A percentile compares a stretch with the other conserved stretches of the same genome.
These are phyloP conservation scores for Sporisorium exsertum DNA, from an alignment of 1,284 basidiomycete genomes.

Conservation along the genomic window DNA sequence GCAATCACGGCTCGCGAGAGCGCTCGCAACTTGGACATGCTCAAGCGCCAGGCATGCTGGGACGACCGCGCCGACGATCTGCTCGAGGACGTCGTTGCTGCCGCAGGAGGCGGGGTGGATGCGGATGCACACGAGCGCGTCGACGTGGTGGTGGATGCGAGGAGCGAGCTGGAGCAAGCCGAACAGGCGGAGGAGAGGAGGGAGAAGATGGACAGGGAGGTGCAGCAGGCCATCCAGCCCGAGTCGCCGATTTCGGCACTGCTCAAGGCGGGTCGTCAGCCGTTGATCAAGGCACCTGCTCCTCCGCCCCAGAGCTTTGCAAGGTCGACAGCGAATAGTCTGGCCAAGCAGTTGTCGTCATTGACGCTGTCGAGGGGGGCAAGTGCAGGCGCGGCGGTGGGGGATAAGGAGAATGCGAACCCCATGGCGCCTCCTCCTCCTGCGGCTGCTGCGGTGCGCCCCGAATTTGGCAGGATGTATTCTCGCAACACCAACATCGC, in stretches of 20 bases:
- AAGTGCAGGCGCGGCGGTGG: not conserved
- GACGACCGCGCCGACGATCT: conserved; percentile 55
- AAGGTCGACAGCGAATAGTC: conserved; percentile 23
- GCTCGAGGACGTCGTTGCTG: conserved; percentile 21
- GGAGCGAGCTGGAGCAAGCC: conserved; percentile 52
- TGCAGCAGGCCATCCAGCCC: conserved; percentile 93
- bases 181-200: conserved; percentile 65
- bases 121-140: conserved; percentile 31
- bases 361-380: conserved; percentile 19
- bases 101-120: conserved; percentile 9
- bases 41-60: conserved; percentile 61
- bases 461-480: conserved; percentile 41
- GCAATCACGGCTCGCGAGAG: conserved; percentile 64
- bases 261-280: conserved; percentile 72
- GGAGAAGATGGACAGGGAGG: conserved; percentile 81
- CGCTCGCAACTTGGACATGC: conserved; percentile 56
- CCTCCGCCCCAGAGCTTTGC: conserved; percentile 34
- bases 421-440: conserved; percentile 44
- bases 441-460: conserved; percentile 7
- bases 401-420: conserved; percentile 62
- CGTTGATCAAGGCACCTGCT: conserved; percentile 58
- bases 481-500: conserved; percentile 28
- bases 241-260: conserved; percentile 93
- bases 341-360: conserved; percentile 46
- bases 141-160: conserved; percentile 36